Conservation (phyloP, 2,329 filamentous ascomycete genomes). For the Tetracladium maxilliforme region DNA sequence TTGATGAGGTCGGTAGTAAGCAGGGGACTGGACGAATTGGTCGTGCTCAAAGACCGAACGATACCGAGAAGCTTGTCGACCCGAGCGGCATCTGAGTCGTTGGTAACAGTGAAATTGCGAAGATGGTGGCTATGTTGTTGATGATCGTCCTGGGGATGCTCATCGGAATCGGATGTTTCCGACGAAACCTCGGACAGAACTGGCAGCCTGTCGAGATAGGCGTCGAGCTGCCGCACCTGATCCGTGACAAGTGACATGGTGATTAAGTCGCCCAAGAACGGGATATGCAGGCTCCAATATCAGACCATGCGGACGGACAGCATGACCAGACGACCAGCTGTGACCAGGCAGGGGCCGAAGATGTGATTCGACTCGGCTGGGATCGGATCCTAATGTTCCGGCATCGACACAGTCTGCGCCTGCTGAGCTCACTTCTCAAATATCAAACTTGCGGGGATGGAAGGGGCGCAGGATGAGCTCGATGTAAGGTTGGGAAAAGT, state of each 20-base stretch:
- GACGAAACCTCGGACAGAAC: constrained; percentile 28
- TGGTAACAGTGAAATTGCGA: constrained; percentile 7
- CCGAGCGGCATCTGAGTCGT: constrained; percentile 28
- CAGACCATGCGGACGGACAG: too few species aligned
- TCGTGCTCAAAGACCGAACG: constrained; percentile 56
- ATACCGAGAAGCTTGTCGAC: constrained; percentile 50
- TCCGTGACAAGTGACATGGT: too few species aligned
- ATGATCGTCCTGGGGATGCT: constrained; percentile 8
- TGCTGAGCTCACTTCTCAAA: too few species aligned
- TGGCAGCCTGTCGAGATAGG: constrained; percentile 49
- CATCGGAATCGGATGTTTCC: constrained; percentile 23
- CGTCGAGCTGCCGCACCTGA: constrained; percentile 49
- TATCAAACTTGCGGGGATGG: too few species aligned
- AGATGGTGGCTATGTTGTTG: constrained; percentile 14
- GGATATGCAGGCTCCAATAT: too few species aligned
- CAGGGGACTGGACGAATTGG: constrained; percentile 46
- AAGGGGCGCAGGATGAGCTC: too few species aligned
- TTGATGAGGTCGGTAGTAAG: constrained; percentile 46
- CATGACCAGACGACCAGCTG: too few species aligned
- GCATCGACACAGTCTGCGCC: too few species aligned
- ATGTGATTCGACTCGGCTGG: too few species aligned
- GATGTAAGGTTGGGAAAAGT: too few species aligned
- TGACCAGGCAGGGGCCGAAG: too few species aligned
- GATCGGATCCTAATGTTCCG: too few species aligned
- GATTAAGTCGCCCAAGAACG: constrained; percentile 17